Evolutionary conservation across 148 eudicot species (phyloP).

Genomic region (Cornus florida): DNA sequence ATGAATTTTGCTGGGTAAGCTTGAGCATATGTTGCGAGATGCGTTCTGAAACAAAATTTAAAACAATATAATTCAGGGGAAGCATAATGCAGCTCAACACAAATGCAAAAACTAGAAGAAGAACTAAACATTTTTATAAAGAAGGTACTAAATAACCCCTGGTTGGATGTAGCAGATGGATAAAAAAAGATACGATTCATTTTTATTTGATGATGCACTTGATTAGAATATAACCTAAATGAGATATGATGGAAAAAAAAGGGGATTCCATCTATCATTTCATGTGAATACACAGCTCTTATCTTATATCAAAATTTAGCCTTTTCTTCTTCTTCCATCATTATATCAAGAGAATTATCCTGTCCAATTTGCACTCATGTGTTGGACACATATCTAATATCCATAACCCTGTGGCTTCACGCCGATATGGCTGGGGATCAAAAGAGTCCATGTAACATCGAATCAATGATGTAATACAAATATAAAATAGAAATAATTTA

Average conservation of each 20-base stretch:
- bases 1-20: conserved; percentile 85
- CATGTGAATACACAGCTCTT: too few species aligned
- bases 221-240: too few species aligned
- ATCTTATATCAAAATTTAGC: not conserved
- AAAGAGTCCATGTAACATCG: not conserved
- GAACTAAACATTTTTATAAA: not conserved
- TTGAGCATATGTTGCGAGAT: conserved; percentile 72
- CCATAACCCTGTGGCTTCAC: too few species aligned
- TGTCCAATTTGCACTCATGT: too few species aligned
- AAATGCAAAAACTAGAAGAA: not conserved
- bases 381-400: too few species aligned
- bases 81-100: conserved; percentile 2
- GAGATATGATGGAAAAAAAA: too few species aligned
- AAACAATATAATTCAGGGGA: conserved; percentile 14
- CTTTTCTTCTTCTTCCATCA: not conserved
- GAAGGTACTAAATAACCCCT: too few species aligned
- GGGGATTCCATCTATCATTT: not conserved
- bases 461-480: not conserved
- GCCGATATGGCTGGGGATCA: not conserved
- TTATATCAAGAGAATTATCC: not conserved
- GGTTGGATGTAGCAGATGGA: not conserved
- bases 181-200: too few species aligned
- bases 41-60: conserved; percentile 59
- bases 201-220: too few species aligned
- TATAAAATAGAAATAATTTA: not conserved